Percentiles rank a stretch among this genome's conserved stretches.
These are phyloP conservation scores for Agaricus subrufescens DNA, from an alignment of 768 basidiomycete species.

Conservation along the genomic window DNA sequence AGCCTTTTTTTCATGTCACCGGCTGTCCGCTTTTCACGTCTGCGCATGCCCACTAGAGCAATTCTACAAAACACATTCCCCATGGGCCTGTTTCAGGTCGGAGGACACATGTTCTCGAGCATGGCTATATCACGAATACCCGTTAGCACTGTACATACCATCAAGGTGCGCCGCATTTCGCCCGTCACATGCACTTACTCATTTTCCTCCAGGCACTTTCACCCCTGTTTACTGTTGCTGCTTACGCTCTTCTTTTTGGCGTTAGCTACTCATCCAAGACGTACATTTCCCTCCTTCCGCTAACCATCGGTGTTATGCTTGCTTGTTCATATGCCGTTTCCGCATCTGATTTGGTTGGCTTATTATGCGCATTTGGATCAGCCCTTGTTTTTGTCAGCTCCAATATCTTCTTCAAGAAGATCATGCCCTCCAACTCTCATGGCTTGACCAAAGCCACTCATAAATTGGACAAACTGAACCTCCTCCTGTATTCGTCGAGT, in stretches of 20 bases:
- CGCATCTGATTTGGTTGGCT: slow-evolving; percentile 76
- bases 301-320: slow-evolving; percentile 96
- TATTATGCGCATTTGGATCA: slow-evolving; percentile 96
- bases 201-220: slow-evolving; percentile 71
- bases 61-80: slow-evolving; percentile 81
- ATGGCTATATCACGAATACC: slow-evolving; percentile 96
- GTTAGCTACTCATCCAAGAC: slow-evolving; percentile 92
- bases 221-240: slow-evolving; percentile 93
- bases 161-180: slow-evolving; percentile 66
- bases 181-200: not conserved
- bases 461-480: slow-evolving; percentile 95
- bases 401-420: slow-evolving; percentile 99
- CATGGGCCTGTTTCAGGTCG: slow-evolving; percentile 98
- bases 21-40: slow-evolving; percentile 53
- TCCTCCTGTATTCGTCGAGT: slow-evolving; percentile 89
- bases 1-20: slow-evolving; percentile 85
- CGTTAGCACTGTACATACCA: slow-evolving; percentile 97
- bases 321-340: slow-evolving; percentile 93
- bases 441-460: slow-evolving; percentile 42
- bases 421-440: slow-evolving; percentile 69
- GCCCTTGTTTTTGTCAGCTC: slow-evolving; percentile 96
- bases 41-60: slow-evolving; percentile 66
- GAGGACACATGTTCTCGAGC: slow-evolving; percentile 96
- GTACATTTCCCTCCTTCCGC: slow-evolving; percentile 89
- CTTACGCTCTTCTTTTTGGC: slow-evolving; percentile 89